Conservation (phyloP, 108 stramenopile species). For the Pseudonitzschia multistriata region DNA sequence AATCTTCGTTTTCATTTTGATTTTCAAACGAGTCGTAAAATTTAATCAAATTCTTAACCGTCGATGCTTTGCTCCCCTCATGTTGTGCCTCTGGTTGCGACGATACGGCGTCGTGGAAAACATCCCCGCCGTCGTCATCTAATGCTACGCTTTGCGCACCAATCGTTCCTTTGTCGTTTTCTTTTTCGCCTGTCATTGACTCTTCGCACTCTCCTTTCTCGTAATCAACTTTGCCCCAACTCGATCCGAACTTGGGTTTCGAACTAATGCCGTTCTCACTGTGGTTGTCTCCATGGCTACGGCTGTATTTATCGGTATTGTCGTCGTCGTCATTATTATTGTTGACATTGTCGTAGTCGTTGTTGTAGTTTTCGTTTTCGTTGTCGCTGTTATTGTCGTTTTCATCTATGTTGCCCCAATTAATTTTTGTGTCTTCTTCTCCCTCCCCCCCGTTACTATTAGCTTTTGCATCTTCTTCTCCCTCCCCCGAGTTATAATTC, state of each 20-base stretch:
- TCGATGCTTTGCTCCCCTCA: neutral
- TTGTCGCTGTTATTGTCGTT: neutral
- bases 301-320: too few species aligned
- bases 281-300: too few species aligned
- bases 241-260: too few species aligned
- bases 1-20: too few species aligned
- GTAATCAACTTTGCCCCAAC: too few species aligned
- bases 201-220: too few species aligned
- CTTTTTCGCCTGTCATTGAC: neutral
- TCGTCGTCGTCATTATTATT: too few species aligned
- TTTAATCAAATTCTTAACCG: neutral
- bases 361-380: neutral
- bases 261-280: too few species aligned
- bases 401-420: neutral
- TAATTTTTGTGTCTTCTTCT: neutral
- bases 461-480: neutral
- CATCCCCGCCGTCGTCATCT: neutral
- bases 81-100: neutral
- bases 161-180: neutral
- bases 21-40: neutral
- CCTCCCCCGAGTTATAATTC: neutral
- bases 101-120: neutral
- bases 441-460: neutral
- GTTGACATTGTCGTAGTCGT: too few species aligned
- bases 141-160: neutral